These are phyloP conservation scores for Cucurbita argyrosperma DNA, from an alignment of 306 rosid genomes.

Conservation along the genomic window DNA sequence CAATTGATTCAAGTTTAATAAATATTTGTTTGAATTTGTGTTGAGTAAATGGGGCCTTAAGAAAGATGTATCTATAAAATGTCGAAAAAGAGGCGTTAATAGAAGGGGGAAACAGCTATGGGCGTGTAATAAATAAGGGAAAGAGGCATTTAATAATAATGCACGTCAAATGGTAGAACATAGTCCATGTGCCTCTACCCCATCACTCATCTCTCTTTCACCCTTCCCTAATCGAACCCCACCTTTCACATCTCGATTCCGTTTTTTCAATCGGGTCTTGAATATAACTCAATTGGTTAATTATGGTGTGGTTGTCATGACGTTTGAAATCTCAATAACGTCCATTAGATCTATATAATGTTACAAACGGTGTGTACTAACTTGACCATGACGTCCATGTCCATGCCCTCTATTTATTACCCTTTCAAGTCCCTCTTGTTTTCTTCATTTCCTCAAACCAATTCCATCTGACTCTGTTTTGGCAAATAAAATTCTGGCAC, in stretches of 20 bases:
- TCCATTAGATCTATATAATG: too few relatives aligned
- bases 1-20: background rate
- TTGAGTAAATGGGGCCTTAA: background rate
- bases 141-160: background rate
- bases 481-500: too few relatives aligned
- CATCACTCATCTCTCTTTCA: background rate
- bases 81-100: background rate
- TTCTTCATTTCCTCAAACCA: constrained; percentile 34
- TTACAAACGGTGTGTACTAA: too few relatives aligned
- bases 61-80: too few relatives aligned
- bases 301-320: too few relatives aligned
- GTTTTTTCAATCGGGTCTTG: too few relatives aligned
- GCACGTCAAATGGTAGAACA: background rate
- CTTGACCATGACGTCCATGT: too few relatives aligned
- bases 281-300: too few relatives aligned
- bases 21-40: background rate
- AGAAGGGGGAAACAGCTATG: background rate
- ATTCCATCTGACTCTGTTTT: background rate
- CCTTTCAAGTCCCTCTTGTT: background rate
- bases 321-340: too few relatives aligned
- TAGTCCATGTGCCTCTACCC: background rate
- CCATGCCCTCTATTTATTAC: background rate
- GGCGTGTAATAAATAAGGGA: background rate
- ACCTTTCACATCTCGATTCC: background rate
- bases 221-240: background rate